A percentile compares a stretch with the other conserved stretches of the same genome.
These are phyloP conservation scores for Cyclotella baltica DNA, from an alignment of 108 stramenopile species.

Conservation along the genomic window DNA sequence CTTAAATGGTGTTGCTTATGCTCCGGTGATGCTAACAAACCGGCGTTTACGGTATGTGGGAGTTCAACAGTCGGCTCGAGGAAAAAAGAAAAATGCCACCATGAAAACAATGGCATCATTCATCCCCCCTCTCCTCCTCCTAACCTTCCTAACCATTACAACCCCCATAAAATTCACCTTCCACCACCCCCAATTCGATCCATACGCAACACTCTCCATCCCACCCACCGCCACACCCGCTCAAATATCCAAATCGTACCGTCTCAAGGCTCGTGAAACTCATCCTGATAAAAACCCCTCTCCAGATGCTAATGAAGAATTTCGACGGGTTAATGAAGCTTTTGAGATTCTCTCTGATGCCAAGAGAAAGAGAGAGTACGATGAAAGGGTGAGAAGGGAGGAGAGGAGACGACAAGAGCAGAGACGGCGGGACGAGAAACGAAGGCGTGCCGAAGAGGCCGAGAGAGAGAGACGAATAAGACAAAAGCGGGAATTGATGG, in stretches of 20 bases:
- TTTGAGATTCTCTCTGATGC: slow-evolving; percentile 32
- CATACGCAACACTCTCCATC: slow-evolving; percentile 15
- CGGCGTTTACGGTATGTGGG: too few species aligned
- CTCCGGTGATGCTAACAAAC: too few species aligned
- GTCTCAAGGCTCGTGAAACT: slow-evolving; percentile 31
- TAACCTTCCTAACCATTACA: background rate
- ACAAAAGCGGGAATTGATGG: slow-evolving; percentile 7
- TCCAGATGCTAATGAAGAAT: slow-evolving; percentile 29
- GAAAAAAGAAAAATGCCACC: too few species aligned
- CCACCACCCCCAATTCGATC: background rate
- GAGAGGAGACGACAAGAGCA: background rate
- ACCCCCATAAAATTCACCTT: background rate
- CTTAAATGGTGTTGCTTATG: too few species aligned
- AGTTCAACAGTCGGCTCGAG: too few species aligned
- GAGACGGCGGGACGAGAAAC: background rate
- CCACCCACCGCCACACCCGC: slow-evolving; percentile 20
- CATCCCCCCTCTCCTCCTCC: background rate
- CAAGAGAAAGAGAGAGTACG: slow-evolving; percentile 14
- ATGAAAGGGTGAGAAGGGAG: background rate
- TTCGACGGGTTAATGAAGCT: slow-evolving; percentile 18
- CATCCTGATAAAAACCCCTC: slow-evolving; percentile 47
- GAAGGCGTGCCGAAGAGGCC: background rate
- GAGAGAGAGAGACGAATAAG: background rate
- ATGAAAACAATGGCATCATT: too few species aligned
- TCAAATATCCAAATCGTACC: slow-evolving; percentile 53